Conservation (phyloP, 352 stramenopile species). For the Phytophthora sansomeana region DNA sequence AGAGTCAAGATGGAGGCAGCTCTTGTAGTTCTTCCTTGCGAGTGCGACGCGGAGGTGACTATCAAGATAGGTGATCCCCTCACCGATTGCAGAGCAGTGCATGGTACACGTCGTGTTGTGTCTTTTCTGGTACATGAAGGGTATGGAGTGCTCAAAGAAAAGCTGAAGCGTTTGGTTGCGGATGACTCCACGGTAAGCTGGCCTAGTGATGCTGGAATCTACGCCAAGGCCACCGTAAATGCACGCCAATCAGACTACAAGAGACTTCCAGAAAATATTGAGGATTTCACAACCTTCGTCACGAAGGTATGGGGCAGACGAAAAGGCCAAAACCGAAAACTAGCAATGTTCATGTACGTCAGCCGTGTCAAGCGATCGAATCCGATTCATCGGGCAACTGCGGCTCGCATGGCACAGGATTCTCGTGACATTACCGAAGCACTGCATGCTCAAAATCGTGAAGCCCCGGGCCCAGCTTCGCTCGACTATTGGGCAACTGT, state of each 20-base stretch:
- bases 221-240: conserved; percentile 1
- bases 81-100: not conserved
- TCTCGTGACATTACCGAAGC: not conserved
- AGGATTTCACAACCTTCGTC: not conserved
- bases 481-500: conserved; percentile 1
- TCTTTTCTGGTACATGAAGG: not conserved
- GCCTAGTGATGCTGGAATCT: not conserved
- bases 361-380: not conserved
- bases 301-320: not conserved
- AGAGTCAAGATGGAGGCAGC: too few species aligned
- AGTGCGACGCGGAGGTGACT: not conserved
- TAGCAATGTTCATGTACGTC: not conserved
- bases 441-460: not conserved
- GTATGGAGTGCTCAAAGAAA: not conserved
- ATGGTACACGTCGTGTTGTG: not conserved
- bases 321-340: not conserved
- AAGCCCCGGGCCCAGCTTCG: not conserved
- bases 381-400: conserved; percentile 1
- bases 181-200: not conserved
- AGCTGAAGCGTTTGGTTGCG: not conserved
- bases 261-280: not conserved
- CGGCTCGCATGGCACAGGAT: not conserved
- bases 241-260: not conserved
- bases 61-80: conserved; percentile 3
- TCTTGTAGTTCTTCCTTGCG: not conserved